Evolutionary conservation across 2,329 filamentous ascomycete genomes (phyloP), one percentile per base, ranked within the genome.

Genomic region (Thielaviopsis musarum): DNA sequence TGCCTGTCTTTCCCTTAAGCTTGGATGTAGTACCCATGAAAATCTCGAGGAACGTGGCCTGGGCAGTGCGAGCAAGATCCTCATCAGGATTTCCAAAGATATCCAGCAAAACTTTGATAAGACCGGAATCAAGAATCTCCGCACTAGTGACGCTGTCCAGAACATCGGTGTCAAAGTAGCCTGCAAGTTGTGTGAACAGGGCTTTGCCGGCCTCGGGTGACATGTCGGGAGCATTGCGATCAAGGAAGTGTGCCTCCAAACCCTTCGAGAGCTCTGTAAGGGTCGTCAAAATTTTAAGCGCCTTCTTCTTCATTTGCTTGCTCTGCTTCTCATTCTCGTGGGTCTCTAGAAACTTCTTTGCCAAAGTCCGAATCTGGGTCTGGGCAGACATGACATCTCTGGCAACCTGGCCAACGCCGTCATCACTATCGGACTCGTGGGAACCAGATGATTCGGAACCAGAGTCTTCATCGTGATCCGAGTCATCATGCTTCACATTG

Each of bases 81-180:
- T 83, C 79, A 64, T 87, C 78, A 0, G 83, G 76, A 62, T 87
- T 84, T 65, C 84, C 87, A 67, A 98, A 90, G 10, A 95, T 80
- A 34, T 87, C 81, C 52, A 97, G 79, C 1, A 98, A 75, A 10
- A 88, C 83, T 52, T 88, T 82, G 12, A 98, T 91, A 59, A 98
- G 82, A 19, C 90, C 88, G 1, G 93, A 97, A 30, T 88, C 89
- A 57, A 97, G 80, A 34, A 98, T 75, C 69, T 98, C 93, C 54
- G 91, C 91, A 70, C 93, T 98, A 0, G 93, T 98, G 58, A 96
- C 91, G 68, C 89, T 95, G 67, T 95, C 87, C 58, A 95, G 72
- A 1, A 93, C 85, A 70, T 96, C 88, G 0, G 85, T 84, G 66
- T 94, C 86, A 66, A 98, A 98, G 67, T 93, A 91, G 2, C 80